A percentile compares a stretch with the other conserved stretches of the same genome.
Conservation (phyloP, 2,329 filamentous ascomycete genomes). For the Epichloe sp. region DNA sequence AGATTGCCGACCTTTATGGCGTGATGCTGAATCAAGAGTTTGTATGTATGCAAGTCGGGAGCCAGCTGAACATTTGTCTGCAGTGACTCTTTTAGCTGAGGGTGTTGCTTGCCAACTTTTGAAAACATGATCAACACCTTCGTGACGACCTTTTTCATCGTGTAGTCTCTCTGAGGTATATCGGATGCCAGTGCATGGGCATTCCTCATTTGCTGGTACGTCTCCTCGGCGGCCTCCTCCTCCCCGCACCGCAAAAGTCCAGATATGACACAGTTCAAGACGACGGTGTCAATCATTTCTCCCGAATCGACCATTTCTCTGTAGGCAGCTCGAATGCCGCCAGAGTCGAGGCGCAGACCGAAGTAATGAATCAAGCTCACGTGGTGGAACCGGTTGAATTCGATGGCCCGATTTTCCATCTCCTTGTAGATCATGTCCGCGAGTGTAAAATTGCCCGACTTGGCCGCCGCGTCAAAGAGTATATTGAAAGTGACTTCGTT, state of each 20-base stretch:
- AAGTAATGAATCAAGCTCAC: conserved; percentile 74
- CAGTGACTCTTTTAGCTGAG: conserved; percentile 35
- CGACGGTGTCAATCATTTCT: conserved; percentile 76
- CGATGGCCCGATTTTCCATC: conserved; percentile 56
- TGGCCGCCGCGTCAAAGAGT: conserved; percentile 77
- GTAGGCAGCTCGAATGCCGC: conserved; percentile 65
- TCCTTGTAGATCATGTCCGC: conserved; percentile 78
- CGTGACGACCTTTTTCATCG: conserved; percentile 35
- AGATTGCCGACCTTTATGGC: conserved; percentile 57
- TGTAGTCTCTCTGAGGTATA: conserved; percentile 33
- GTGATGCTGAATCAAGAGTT: conserved; percentile 65
- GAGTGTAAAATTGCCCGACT: conserved; percentile 69
- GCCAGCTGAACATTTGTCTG: conserved; percentile 54
- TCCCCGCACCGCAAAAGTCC: conserved; percentile 69
- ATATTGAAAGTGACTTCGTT: conserved; percentile 85
- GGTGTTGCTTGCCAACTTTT: conserved; percentile 39
- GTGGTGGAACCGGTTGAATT: conserved; percentile 66
- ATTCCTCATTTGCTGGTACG: conserved; percentile 75
- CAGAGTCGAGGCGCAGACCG: conserved; percentile 60
- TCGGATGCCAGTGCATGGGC: conserved; percentile 29
- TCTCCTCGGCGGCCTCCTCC: conserved; percentile 58
- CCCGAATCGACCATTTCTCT: conserved; percentile 69
- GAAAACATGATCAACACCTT: conserved; percentile 45
- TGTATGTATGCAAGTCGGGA: conserved; percentile 69
- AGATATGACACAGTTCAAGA: conserved; percentile 75